Percentiles rank a stretch among this genome's conserved stretches.
These are phyloP conservation scores for Hordeum vulgare DNA, from an alignment of 176 grass and related monocot species.

Conservation along the genomic window DNA sequence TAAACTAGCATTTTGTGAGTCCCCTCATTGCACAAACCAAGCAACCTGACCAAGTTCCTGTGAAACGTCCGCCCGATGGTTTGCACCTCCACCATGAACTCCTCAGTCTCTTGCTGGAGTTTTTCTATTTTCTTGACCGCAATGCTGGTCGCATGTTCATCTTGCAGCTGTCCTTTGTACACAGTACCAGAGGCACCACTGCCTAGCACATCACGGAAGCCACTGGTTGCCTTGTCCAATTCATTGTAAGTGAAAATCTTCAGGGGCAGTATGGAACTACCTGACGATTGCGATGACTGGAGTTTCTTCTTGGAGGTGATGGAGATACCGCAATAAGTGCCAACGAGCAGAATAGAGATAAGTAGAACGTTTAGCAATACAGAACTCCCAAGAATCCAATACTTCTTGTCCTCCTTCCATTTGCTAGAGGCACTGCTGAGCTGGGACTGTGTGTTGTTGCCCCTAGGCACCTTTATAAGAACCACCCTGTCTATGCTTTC, in stretches of 20 bases:
- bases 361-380: conserved; percentile 28
- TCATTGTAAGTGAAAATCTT: conserved; percentile 33
- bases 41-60: conserved; percentile 45
- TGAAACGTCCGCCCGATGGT: conserved; percentile 45
- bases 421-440: neutral
- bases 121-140: conserved; percentile 49
- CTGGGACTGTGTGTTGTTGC: conserved; percentile 5
- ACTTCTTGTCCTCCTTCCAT: conserved; percentile 17
- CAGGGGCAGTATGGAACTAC: neutral
- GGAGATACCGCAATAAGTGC: neutral
- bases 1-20: conserved; percentile 39
- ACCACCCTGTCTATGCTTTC: neutral
- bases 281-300: neutral
- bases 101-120: conserved; percentile 29
- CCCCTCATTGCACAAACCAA: conserved; percentile 51
- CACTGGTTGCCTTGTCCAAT: conserved; percentile 26
- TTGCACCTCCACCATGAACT: conserved; percentile 42
- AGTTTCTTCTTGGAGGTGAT: neutral
- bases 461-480: conserved; percentile 33
- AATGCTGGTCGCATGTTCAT: neutral
- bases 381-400: conserved; percentile 30
- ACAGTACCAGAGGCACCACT: conserved; percentile 40
- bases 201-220: conserved; percentile 37
- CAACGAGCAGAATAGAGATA: neutral
- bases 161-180: conserved; percentile 26